Base-by-base conservation (phyloP, 768 basidiomycete species). In the Trametes cubensis region DNA sequence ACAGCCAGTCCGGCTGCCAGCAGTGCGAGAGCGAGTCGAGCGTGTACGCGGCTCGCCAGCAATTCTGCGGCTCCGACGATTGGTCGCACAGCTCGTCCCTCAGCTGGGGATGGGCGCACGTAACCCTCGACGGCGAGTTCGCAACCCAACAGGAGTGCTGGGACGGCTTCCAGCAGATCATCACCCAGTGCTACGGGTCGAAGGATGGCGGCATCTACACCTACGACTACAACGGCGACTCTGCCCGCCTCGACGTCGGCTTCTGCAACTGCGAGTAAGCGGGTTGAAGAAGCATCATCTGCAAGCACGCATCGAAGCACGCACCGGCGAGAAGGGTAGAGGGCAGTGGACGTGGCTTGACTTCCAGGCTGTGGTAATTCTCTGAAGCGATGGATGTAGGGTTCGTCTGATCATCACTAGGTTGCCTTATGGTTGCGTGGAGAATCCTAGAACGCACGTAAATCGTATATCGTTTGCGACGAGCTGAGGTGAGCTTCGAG, bases 81-180 rank as follows among this genome's bases (percentile, higher is more conserved):
- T 40, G 38, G 38, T 52, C 51, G 8, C 28, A 51, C 17, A 17
- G 30, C 13, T 52, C 51, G 3, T 39, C 51, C n/a, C 17, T 40
- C 34, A 21, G 18, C 51, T 52, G 51, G 51, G 51, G 51, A 20
- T 11, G 8, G 20, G 51, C 38, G 3, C 51, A 38, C 34, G 38
- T 52, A 10, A 39, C 34, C 15, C 51, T 52, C 34, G 20, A 39
- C 20, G 51, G 51, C 38, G 38, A 20, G 34, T 52, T 52, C 51
- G 15, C 34, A n/a, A 52, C 11, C 3, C 38, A 52, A 23, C 51
- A 52, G 51, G 34, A 52, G 51, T 52, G 51, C 51, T 21, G 30
- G 34, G 51, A 52, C 20, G 51, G 51, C 0, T 52, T 52, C 51
- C n/a, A 52, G 51, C n/a, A 39, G n/a, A 40, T 52, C 20, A 52